Evolutionary conservation across 2,329 filamentous ascomycete genomes (phyloP).

Genomic region (Sporothrix inflata): DNA sequence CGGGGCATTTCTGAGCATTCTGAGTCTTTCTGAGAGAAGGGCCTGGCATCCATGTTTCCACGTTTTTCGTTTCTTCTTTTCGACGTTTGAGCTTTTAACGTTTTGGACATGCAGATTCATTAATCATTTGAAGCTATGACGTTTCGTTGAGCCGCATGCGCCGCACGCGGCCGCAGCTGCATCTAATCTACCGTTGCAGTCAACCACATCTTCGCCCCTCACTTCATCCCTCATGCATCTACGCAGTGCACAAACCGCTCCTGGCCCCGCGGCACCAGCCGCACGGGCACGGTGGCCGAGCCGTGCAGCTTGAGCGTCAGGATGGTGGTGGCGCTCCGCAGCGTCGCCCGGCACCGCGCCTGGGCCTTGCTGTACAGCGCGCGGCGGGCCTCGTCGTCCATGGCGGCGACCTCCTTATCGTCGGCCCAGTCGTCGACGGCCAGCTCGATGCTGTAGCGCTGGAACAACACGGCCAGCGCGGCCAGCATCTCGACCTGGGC

Average conservation of each 20-base stretch:
- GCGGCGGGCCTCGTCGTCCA: constrained; percentile 51
- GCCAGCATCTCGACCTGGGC: constrained; percentile 63
- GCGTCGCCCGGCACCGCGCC: constrained; percentile 53
- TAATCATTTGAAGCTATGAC: not conserved
- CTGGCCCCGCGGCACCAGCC: constrained; percentile 68
- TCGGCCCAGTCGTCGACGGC: constrained; percentile 63
- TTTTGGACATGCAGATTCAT: not conserved
- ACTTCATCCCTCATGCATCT: constrained; percentile 29
- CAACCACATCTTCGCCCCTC: not conserved
- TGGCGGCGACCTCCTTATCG: constrained; percentile 57
- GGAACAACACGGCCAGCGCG: constrained; percentile 58
- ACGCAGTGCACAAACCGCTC: constrained; percentile 65
- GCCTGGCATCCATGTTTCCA: constrained; percentile 2
- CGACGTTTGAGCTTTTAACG: not conserved
- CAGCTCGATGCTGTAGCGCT: constrained; percentile 69
- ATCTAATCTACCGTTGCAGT: not conserved
- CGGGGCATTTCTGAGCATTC: not conserved
- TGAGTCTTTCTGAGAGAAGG: not conserved
- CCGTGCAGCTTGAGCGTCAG: constrained; percentile 73
- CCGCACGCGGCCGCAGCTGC: not conserved
- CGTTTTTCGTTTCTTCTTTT: not conserved
- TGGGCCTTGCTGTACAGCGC: constrained; percentile 65
- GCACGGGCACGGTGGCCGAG: constrained; percentile 63
- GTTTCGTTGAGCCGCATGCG: not conserved
- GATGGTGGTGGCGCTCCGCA: constrained; percentile 61